Evolutionary conservation across 148 eudicot genomes (phyloP).

Genomic region (Limonium bicolor): DNA sequence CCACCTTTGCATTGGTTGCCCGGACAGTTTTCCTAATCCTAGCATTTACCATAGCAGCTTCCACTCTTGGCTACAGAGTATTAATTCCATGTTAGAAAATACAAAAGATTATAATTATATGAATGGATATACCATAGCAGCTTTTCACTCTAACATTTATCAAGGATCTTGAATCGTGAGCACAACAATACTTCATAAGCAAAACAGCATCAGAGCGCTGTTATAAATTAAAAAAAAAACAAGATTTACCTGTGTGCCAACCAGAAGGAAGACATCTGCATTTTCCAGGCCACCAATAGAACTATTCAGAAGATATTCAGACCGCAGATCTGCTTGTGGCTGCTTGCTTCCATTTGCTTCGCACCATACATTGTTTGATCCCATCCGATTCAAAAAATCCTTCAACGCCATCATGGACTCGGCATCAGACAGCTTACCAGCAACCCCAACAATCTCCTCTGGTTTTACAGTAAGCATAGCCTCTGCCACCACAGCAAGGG

Average conservation of each 20-base stretch:
- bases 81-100: slow-evolving; percentile 5
- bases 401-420: slow-evolving; percentile 94
- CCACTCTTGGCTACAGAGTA: slow-evolving; percentile 88
- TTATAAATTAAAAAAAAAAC: background rate
- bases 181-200: too few relatives aligned
- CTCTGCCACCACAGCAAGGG: slow-evolving; percentile 87
- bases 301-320: slow-evolving; percentile 76
- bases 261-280: slow-evolving; percentile 84
- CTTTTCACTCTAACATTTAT: too few relatives aligned
- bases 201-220: too few relatives aligned
- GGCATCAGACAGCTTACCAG: slow-evolving; percentile 90
- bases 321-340: slow-evolving; percentile 86
- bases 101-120: background rate
- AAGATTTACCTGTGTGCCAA: slow-evolving; percentile 80
- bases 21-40: slow-evolving; percentile 78
- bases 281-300: slow-evolving; percentile 89
- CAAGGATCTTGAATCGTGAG: too few relatives aligned
- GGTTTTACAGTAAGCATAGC: slow-evolving; percentile 70
- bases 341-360: slow-evolving; percentile 80
- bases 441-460: slow-evolving; percentile 84
- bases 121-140: background rate
- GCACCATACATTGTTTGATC: slow-evolving; percentile 84
- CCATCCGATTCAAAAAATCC: slow-evolving; percentile 85
- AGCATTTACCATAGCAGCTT: slow-evolving; percentile 99
- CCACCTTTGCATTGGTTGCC: slow-evolving; percentile 61